Conservation (phyloP, 495 filamentous ascomycete species). For the Penicillium canescens region DNA sequence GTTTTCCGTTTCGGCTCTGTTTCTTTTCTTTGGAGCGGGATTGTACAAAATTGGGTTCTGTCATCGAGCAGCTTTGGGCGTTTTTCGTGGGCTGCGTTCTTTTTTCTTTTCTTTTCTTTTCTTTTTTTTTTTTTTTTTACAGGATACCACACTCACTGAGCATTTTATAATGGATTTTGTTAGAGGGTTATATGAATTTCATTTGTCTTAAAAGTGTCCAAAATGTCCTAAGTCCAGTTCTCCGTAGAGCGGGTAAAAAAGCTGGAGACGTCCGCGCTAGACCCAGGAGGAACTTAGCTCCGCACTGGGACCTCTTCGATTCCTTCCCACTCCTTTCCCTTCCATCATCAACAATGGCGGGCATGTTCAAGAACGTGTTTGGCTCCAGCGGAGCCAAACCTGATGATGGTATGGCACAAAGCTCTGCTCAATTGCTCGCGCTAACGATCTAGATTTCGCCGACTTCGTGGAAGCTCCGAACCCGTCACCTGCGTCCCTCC, state of each 20-base stretch:
- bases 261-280: conserved; percentile 28
- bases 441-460: conserved; percentile 62
- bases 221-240: background rate
- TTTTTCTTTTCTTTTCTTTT: too few relatives aligned
- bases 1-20: conserved; percentile 14
- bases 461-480: conserved; percentile 73
- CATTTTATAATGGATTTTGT: conserved; percentile 10
- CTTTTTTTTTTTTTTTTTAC: conserved; percentile 16
- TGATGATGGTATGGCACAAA: conserved; percentile 59
- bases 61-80: conserved; percentile 16
- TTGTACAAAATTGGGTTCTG: conserved; percentile 28
- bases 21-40: conserved; percentile 24
- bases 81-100: conserved; percentile 18
- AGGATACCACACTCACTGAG: conserved; percentile 31
- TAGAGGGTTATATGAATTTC: conserved; percentile 9
- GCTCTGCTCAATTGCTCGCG: conserved; percentile 12
- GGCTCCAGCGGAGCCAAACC: conserved; percentile 55
- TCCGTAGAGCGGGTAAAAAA: conserved; percentile 10
- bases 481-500: conserved; percentile 56
- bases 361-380: conserved; percentile 66
- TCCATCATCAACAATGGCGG: conserved; percentile 56
- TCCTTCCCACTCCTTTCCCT: conserved; percentile 33
- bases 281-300: conserved; percentile 28
- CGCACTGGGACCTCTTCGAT: conserved; percentile 18
- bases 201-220: background rate